These are phyloP conservation scores for Tanacetum coccineum DNA, from an alignment of 129 eudicot genomes.

Conservation along the genomic window DNA sequence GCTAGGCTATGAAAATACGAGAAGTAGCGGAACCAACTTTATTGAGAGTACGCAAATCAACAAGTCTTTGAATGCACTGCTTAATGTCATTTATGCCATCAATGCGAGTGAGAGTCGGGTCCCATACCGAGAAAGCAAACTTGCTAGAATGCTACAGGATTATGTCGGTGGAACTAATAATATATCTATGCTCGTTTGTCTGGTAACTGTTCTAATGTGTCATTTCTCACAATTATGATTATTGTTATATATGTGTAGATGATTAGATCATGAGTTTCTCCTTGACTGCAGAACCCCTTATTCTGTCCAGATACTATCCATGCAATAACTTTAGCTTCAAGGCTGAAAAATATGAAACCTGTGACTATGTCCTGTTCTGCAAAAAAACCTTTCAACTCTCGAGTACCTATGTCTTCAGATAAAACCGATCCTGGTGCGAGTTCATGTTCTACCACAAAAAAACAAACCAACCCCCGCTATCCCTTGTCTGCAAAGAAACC, in stretches of 20 bases:
- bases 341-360: slow-evolving; percentile 38
- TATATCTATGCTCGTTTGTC: slow-evolving; percentile 60
- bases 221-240: slow-evolving; percentile 4
- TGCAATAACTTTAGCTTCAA: slow-evolving; percentile 37
- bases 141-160: slow-evolving; percentile 72
- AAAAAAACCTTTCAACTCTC: slow-evolving; percentile 35
- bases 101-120: slow-evolving; percentile 61
- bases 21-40: slow-evolving; percentile 44
- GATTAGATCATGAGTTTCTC: neutral
- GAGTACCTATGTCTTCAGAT: slow-evolving; percentile 10
- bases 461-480: slow-evolving; percentile 30
- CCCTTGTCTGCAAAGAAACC: slow-evolving; percentile 31
- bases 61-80: slow-evolving; percentile 63
- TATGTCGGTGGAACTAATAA: slow-evolving; percentile 62
- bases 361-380: slow-evolving; percentile 29
- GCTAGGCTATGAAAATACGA: slow-evolving; percentile 73
- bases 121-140: slow-evolving; percentile 85
- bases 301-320: slow-evolving; percentile 68
- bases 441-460: slow-evolving; percentile 35
- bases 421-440: slow-evolving; percentile 21
- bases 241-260: neutral
- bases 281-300: slow-evolving; percentile 49
- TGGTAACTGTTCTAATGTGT: slow-evolving; percentile 43
- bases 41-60: slow-evolving; percentile 52
- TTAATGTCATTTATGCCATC: slow-evolving; percentile 69